phyloP scores from a whole-genome alignment of 2,329 filamentous ascomycete genomes.

The Xylogone sp. region DNA sequence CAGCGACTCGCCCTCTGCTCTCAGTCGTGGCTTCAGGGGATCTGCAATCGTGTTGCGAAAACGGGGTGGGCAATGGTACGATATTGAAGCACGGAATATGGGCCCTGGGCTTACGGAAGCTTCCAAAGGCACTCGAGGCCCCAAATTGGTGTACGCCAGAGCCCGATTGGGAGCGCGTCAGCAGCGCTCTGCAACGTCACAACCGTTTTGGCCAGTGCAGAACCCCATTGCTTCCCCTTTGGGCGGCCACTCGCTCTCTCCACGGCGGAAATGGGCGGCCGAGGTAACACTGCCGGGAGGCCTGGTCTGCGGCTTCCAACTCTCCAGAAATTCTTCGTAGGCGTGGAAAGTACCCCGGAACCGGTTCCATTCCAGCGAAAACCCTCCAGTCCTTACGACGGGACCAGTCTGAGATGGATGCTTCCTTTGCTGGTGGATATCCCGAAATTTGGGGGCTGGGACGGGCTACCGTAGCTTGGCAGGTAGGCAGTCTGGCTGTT shows the following conservation, averaged over 20 bases:
- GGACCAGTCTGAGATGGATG: too few relatives aligned
- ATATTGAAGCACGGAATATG: neutral
- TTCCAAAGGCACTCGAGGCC: neutral
- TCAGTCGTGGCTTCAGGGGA: neutral
- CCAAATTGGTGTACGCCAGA: neutral
- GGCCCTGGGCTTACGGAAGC: neutral
- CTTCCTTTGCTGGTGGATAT: slow-evolving; percentile 72
- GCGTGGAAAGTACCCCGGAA: too few relatives aligned
- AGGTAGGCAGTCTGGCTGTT: too few relatives aligned
- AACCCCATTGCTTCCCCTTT: neutral
- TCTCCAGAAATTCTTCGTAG: too few relatives aligned
- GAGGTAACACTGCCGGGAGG: too few relatives aligned
- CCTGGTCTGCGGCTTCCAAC: too few relatives aligned
- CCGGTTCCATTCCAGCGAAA: too few relatives aligned
- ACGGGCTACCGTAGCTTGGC: neutral
- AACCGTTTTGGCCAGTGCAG: neutral
- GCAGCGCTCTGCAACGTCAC: neutral
- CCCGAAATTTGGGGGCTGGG: slow-evolving; percentile 43
- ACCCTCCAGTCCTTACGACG: too few relatives aligned
- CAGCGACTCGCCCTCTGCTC: neutral
- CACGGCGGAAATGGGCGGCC: too few relatives aligned
- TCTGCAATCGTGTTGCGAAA: neutral
- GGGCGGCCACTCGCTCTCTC: neutral
- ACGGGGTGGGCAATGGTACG: neutral
- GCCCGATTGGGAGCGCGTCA: neutral